A percentile compares a stretch with the other conserved stretches of the same genome.
phyloP scores from a whole-genome alignment of 73 alveolate species.

The Blepharisma stoltei region DNA sequence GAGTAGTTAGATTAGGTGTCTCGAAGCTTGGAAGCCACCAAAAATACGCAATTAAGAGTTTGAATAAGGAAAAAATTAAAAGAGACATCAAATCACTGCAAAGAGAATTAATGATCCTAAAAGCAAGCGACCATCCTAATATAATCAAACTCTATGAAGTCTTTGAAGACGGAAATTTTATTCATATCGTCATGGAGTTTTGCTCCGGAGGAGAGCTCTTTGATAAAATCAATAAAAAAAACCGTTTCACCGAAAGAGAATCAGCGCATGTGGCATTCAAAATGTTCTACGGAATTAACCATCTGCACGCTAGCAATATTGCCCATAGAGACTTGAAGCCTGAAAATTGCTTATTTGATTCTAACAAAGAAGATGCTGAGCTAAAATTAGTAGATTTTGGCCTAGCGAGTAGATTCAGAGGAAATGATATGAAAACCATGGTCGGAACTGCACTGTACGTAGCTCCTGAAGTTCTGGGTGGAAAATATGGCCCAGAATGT shows the following conservation, averaged over 20 bases:
- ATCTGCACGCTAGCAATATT: slow-evolving; percentile 80
- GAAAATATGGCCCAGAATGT: slow-evolving; percentile 49
- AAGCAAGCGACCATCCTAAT: slow-evolving; percentile 18
- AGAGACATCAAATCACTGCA: neutral
- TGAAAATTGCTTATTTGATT: slow-evolving; percentile 78
- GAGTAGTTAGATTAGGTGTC: too few species aligned
- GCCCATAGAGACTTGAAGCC: slow-evolving; percentile 96
- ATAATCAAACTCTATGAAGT: slow-evolving; percentile 16
- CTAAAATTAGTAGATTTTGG: slow-evolving; percentile 94
- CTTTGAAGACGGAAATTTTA: neutral
- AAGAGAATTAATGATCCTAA: neutral
- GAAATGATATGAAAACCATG: slow-evolving; percentile 70
- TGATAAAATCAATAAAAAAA: slow-evolving; percentile 61
- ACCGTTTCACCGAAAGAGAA: slow-evolving; percentile 68
- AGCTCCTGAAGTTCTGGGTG: slow-evolving; percentile 56
- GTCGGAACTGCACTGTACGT: slow-evolving; percentile 80
- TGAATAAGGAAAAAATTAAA: neutral
- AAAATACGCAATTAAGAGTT: too few species aligned
- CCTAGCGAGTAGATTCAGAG: slow-evolving; percentile 51
- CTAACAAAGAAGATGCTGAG: slow-evolving; percentile 53
- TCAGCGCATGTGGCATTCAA: slow-evolving; percentile 83
- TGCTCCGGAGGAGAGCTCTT: slow-evolving; percentile 91
- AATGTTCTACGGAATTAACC: slow-evolving; percentile 72
- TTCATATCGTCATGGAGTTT: slow-evolving; percentile 15
- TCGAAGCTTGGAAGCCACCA: too few species aligned